A percentile compares a stretch with the other conserved stretches of the same genome.
These are phyloP conservation scores for Nemania serpens DNA, from an alignment of 2,329 filamentous ascomycete species.

Conservation along the genomic window DNA sequence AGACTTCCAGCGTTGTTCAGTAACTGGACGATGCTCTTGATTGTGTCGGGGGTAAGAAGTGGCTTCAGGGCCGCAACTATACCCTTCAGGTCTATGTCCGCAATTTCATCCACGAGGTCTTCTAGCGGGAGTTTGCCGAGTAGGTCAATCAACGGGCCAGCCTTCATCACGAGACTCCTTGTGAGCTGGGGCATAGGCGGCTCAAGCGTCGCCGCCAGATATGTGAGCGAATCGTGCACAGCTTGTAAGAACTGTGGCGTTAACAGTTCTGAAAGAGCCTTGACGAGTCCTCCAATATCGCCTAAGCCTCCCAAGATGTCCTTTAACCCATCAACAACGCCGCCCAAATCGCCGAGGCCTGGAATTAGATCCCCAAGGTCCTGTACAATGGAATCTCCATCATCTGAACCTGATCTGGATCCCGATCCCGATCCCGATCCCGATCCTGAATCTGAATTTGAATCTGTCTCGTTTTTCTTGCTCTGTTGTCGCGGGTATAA, in stretches of 20 bases:
- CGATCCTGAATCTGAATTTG: constrained; percentile 15
- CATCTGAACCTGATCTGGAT: constrained; percentile 26
- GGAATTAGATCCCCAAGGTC: constrained; percentile 31
- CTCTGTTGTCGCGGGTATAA: constrained; percentile 35
- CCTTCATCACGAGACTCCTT: constrained; percentile 37
- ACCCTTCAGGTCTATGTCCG: constrained; percentile 45
- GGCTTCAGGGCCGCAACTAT: too few species aligned
- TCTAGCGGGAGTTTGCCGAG: constrained; percentile 43
- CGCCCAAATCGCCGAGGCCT: constrained; percentile 37
- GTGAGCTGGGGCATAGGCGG: constrained; percentile 43
- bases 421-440: neutral
- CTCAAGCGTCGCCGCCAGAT: constrained; percentile 45
- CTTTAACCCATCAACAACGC: constrained; percentile 34
- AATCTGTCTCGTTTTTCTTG: constrained; percentile 30
- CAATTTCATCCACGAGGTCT: constrained; percentile 39
- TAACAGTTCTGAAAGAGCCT: constrained; percentile 41
- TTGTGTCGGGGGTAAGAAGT: too few species aligned
- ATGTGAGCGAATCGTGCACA: constrained; percentile 48
- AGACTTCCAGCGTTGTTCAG: constrained; percentile 25
- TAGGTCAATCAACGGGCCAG: constrained; percentile 36
- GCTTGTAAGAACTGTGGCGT: constrained; percentile 47
- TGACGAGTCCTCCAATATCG: constrained; percentile 38
- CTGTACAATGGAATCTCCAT: neutral
- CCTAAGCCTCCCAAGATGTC: constrained; percentile 35
- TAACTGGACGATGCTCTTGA: constrained; percentile 24